phyloP scores from a whole-genome alignment of 306 rosid species.

The Bauhinia variegata region DNA sequence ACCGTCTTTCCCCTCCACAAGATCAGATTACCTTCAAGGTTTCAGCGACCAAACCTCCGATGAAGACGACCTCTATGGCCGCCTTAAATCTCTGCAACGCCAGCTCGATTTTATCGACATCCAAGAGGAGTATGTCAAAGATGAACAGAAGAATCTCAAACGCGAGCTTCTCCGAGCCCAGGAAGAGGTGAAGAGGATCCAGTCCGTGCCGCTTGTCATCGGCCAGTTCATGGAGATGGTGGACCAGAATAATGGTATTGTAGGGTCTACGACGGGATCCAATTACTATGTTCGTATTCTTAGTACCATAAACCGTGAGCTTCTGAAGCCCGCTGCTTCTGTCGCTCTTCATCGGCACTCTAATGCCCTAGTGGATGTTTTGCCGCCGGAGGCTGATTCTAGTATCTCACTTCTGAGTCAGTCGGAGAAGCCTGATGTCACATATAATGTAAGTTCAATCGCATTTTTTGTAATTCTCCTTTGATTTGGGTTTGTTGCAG shows the following conservation, averaged over 20 bases:
- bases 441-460: conserved; percentile 67
- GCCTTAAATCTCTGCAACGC: conserved; percentile 71
- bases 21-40: conserved; percentile 59
- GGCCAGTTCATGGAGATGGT: conserved; percentile 99
- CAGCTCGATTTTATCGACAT: conserved; percentile 92
- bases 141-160: conserved; percentile 92
- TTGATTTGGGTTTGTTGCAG: neutral
- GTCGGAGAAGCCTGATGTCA: conserved; percentile 98
- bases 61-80: conserved; percentile 88
- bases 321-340: conserved; percentile 89
- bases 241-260: conserved; percentile 90
- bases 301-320: conserved; percentile 93
- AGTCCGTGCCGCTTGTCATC: conserved; percentile 92
- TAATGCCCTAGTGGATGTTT: conserved; percentile 92
- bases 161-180: conserved; percentile 96
- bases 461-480: neutral
- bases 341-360: conserved; percentile 98
- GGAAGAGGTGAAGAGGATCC: conserved; percentile 97
- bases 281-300: conserved; percentile 92
- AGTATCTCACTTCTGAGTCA: conserved; percentile 96
- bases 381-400: conserved; percentile 98
- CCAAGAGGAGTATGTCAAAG: conserved; percentile 91
- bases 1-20: conserved; percentile 53
- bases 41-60: conserved; percentile 51
- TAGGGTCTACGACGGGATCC: conserved; percentile 98